Percentiles rank a stretch among this genome's conserved stretches.
Conservation (phyloP, 257 asterid genomes). For the Striga asiatica region DNA sequence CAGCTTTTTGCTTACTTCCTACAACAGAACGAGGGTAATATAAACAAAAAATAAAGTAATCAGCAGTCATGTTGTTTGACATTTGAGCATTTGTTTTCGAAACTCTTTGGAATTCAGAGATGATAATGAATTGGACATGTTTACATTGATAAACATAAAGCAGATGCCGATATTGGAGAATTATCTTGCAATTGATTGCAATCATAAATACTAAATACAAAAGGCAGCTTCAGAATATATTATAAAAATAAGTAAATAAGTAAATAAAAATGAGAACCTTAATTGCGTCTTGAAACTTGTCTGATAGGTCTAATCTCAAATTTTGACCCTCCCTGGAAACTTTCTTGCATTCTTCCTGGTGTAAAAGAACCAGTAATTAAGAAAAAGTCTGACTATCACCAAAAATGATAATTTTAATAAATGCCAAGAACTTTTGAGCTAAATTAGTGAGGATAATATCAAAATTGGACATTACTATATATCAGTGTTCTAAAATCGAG, state of each 20-base stretch:
- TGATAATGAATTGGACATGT: background rate
- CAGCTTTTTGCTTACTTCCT: slow-evolving; percentile 93
- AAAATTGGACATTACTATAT: no score
- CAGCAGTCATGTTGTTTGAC: slow-evolving; percentile 8
- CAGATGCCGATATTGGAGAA: background rate
- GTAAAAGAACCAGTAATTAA: background rate
- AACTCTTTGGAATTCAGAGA: no score
- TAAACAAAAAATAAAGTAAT: slow-evolving; percentile 1
- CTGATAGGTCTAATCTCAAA: slow-evolving; percentile 83
- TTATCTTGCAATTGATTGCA: background rate
- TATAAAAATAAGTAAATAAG: background rate
- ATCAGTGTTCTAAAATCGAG: no score
- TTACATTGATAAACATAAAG: slow-evolving; percentile 9
- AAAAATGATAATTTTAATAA: background rate
- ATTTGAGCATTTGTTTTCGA: no score
- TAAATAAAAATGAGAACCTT: slow-evolving; percentile 40
- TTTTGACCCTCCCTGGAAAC: slow-evolving; percentile 83
- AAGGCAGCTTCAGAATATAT: slow-evolving; percentile 3
- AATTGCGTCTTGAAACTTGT: slow-evolving; percentile 91
- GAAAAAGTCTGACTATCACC: background rate
- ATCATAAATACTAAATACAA: background rate
- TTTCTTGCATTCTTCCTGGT: slow-evolving; percentile 91
- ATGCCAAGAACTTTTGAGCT: background rate
- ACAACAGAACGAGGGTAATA: slow-evolving; percentile 18
- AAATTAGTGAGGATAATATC: no score